A percentile compares a stretch with the other conserved stretches of the same genome.
Evolutionary conservation across 345 rosid species (phyloP).

Genomic region (Capsella bursapastoris): DNA sequence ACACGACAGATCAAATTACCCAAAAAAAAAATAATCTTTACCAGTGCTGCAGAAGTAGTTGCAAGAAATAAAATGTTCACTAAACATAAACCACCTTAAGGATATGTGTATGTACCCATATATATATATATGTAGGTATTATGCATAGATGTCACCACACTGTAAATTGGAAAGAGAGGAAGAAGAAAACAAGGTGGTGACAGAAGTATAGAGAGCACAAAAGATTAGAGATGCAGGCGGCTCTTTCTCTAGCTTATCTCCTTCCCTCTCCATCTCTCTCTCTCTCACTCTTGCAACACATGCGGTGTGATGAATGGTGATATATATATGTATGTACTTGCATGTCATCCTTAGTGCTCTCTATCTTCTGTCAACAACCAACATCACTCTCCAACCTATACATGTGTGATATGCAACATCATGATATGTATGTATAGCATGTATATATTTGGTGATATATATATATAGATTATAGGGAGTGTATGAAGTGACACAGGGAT

Average conservation of each 20-base stretch:
- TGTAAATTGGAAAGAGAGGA: not conserved
- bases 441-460: not conserved
- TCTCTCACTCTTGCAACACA: slow-evolving; percentile 20
- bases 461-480: not conserved
- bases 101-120: slow-evolving; percentile 2
- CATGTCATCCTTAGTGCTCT: slow-evolving; percentile 93
- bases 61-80: slow-evolving; percentile 10
- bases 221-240: slow-evolving; percentile 56
- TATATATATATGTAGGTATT: not conserved
- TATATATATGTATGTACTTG: slow-evolving; percentile 50
- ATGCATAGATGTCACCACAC: not conserved
- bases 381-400: slow-evolving; percentile 33
- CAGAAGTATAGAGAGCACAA: slow-evolving; percentile 96
- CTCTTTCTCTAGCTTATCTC: not conserved
- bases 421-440: not conserved
- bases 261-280: slow-evolving; percentile 7
- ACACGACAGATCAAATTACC: not conserved
- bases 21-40: not conserved
- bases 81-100: slow-evolving; percentile 1
- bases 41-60: not conserved
- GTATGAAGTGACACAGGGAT: slow-evolving; percentile 26
- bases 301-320: slow-evolving; percentile 26
- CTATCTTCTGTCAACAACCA: slow-evolving; percentile 95
- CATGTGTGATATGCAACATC: slow-evolving; percentile 15
- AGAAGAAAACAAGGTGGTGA: slow-evolving; percentile 55